Evolutionary conservation across 257 asterid species (phyloP), one percentile per base, ranked within the genome.

Genomic region (Fraxinus quadrangulata): DNA sequence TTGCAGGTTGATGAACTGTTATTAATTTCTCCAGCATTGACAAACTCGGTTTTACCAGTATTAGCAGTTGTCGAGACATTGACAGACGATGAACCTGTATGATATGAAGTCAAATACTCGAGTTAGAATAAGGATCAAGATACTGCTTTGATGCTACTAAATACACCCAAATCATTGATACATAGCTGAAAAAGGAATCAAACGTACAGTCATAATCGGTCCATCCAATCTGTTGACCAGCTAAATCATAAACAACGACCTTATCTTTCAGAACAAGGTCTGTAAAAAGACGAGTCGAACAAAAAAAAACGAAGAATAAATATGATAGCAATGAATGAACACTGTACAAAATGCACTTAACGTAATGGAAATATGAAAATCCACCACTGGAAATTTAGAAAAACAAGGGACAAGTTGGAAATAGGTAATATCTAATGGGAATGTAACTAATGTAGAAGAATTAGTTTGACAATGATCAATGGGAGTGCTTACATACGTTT

Each of bases 251-350:
- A 30, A 93, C 97, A 23, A 96, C 86, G 9, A 93, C 84, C 85
- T 96, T 96, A 84, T 96, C 97, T 85, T 96, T 89, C 86, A 96
- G 82, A 70, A 96, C 97, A 63, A 96, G 93, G 86, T 96, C 99
- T 93, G 91, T 79, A 84, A 5, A 71, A 9, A 75, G 12, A 77
- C 2, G 31, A 51, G 59, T 26, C 4, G 73, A 76, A 56, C 28
- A 72, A 65, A 66, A 45, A 39, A 17, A 40, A 69, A 39, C 5
- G 6, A 71, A 71, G 51, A 42, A 3, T 42, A 11, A 36, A n/a
- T 71, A 39, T 51, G 5, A 10, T 24, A 39, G 8, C 9, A 23
- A 59, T 59, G 67, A 59, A 59, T 23, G 31, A n/a, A 59, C 7
- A n/a, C 13, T 12, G 49, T 42, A 16, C 21, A 47, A 14, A 47